phyloP scores from a whole-genome alignment of 768 basidiomycete species.

The Calocybe indica region DNA sequence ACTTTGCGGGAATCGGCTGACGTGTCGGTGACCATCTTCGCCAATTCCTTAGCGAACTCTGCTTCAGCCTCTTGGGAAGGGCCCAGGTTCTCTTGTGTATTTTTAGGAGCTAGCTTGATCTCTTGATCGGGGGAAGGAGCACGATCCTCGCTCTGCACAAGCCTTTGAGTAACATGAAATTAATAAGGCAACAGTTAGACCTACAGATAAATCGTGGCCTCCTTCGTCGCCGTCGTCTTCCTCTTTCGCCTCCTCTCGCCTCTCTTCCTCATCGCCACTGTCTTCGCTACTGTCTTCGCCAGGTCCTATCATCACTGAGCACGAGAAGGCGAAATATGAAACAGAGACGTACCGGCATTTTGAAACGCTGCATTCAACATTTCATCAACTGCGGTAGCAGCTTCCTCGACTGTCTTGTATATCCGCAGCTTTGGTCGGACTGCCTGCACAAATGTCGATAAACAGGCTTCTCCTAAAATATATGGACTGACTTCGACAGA shows the following conservation, averaged over 20 bases:
- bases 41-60: constrained; percentile 93
- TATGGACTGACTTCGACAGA: constrained; percentile 70
- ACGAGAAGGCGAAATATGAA: not conserved
- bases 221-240: constrained; percentile 64
- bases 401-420: constrained; percentile 77
- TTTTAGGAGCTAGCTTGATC: constrained; percentile 57
- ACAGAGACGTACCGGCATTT: constrained; percentile 41
- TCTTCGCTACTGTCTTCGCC: constrained; percentile 58
- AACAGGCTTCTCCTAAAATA: not conserved
- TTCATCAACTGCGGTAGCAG: constrained; percentile 84
- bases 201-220: constrained; percentile 50
- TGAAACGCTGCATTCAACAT: constrained; percentile 71
- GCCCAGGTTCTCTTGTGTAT: constrained; percentile 66
- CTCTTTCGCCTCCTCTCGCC: constrained; percentile 36
- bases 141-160: constrained; percentile 51
- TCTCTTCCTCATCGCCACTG: constrained; percentile 60
- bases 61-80: constrained; percentile 87
- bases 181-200: constrained; percentile 9
- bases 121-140: constrained; percentile 81
- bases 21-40: constrained; percentile 89
- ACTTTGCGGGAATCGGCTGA: constrained; percentile 79
- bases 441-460: constrained; percentile 39
- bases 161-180: not conserved
- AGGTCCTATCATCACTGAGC: constrained; percentile 11
- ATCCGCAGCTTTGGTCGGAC: constrained; percentile 77